Percentiles rank a stretch among this genome's conserved stretches.
phyloP scores from a whole-genome alignment of 2,329 filamentous ascomycete genomes.

The Fusarium cicatricum region DNA sequence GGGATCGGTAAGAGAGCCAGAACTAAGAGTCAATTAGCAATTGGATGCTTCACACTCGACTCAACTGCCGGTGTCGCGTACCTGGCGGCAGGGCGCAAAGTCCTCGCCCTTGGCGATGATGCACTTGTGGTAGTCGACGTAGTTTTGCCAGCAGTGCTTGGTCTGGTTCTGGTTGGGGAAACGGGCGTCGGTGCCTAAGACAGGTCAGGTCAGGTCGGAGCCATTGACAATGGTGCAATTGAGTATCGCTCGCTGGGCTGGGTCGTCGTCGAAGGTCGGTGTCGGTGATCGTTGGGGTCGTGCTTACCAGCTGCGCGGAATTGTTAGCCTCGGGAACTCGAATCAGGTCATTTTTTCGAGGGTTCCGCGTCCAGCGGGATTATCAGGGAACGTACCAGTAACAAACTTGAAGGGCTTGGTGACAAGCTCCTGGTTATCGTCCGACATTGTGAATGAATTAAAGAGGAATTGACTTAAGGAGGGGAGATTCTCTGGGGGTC shows the following conservation, averaged over 20 bases:
- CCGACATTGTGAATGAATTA: conserved; percentile 77
- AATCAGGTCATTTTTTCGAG: conserved; percentile 48
- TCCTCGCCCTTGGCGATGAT: conserved; percentile 98
- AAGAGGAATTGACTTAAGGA: conserved; percentile 34
- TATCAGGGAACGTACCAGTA: conserved; percentile 77
- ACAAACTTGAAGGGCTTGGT: conserved; percentile 99
- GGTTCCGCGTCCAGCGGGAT: conserved; percentile 46
- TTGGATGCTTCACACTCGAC: neutral
- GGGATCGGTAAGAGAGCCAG: conserved; percentile 93
- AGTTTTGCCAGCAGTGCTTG: conserved; percentile 99
- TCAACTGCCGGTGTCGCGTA: conserved; percentile 52
- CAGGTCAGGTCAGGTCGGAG: conserved; percentile 29
- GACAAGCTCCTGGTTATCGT: conserved; percentile 74
- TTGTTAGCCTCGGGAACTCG: conserved; percentile 52
- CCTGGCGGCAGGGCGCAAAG: conserved; percentile 96
- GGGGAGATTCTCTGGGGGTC: conserved; percentile 35
- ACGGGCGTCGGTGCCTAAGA: conserved; percentile 92
- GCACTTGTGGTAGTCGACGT: conserved; percentile 99
- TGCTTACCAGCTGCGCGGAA: conserved; percentile 55
- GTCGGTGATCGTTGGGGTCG: conserved; percentile 19
- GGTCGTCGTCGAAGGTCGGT: neutral
- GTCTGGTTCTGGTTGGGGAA: conserved; percentile 99
- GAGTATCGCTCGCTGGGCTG: conserved; percentile 38
- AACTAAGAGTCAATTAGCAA: conserved; percentile 67
- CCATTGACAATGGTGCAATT: conserved; percentile 34